Evolutionary conservation across 208 protist species (phyloP), one percentile per base, ranked within the genome.

Genomic region (Trypanosomatidae sp.): DNA sequence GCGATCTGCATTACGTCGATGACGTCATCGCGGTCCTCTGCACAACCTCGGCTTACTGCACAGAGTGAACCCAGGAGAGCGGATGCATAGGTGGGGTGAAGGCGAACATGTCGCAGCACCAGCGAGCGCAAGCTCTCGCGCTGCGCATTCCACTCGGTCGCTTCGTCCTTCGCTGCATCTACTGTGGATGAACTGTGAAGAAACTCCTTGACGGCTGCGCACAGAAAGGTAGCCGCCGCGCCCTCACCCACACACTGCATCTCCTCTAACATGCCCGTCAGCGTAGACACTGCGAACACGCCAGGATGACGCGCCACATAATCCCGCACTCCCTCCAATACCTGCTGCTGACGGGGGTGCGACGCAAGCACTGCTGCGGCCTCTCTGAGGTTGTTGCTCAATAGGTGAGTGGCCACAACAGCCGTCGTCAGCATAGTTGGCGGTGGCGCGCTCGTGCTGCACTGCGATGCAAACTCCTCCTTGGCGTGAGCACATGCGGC

Each of bases 61-160:
- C 85, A 93, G 13, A 96, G 76, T 10, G 87, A 64, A 8, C 76
- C 64, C 46, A 96, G 79, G 22, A 93, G 77, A 9, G 47, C 33
- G 1, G 84, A 74, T 4, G 85, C 76, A n/a, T 77, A 65, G 30
- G 30, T 12, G 10, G 88, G 85, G 43, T 82, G 66, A 62, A 87
- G 85, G 60, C 85, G 80, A 22, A 86, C 74, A 25, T 91, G 78
- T 4, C 84, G 81, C 71, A 86, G 50, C 25, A 93, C 2, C 12
- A 74, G 43, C 22, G 73, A 62, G 13, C 84, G 82, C 50, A 91
- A 66, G 58, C 79, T 77, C 43, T 80, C 58, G 19, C 73, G 49
- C 10, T 73, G 69, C 0, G 60, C 69, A 3, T 33, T 68, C 50
- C 65, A 69, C 4, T 41, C 46, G 8, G 43, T 33, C 30, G 66